phyloP scores from a whole-genome alignment of 129 eudicot species.

The Tanacetum coccineum region DNA sequence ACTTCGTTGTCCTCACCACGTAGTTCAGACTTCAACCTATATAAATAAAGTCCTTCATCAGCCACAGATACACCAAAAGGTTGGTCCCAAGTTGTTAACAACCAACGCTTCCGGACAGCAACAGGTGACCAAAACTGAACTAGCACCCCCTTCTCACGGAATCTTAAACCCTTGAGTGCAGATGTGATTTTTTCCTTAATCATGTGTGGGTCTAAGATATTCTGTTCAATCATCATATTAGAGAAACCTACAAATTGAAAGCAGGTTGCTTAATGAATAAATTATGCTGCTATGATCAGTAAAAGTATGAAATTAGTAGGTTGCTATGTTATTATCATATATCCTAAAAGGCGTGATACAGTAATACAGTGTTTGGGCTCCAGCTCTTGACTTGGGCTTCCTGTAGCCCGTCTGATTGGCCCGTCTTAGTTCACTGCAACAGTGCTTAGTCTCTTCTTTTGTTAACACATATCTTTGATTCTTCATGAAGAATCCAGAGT shows the following conservation, averaged over 20 bases:
- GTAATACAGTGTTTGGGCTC: too few relatives aligned
- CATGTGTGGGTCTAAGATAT: conserved; percentile 1
- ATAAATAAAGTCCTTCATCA: conserved; percentile 7
- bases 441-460: too few relatives aligned
- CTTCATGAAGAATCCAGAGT: too few relatives aligned
- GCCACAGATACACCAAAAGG: conserved; percentile 11
- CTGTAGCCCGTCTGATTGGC: too few relatives aligned
- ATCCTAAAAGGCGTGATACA: too few relatives aligned
- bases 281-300: background rate
- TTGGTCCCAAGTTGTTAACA: conserved; percentile 22
- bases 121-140: conserved; percentile 23
- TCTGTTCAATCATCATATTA: conserved; percentile 6
- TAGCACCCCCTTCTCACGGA: conserved; percentile 8
- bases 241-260: conserved; percentile 2
- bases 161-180: conserved; percentile 8
- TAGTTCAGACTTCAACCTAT: conserved; percentile 3
- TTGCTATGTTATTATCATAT: too few relatives aligned
- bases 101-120: conserved; percentile 9
- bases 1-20: background rate
- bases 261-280: too few relatives aligned
- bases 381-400: too few relatives aligned
- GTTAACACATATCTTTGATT: too few relatives aligned
- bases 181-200: conserved; percentile 4
- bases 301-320: background rate
- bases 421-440: too few relatives aligned